These are phyloP conservation scores for Glonium stellatum DNA, from an alignment of 495 filamentous ascomycete genomes.

Conservation along the genomic window DNA sequence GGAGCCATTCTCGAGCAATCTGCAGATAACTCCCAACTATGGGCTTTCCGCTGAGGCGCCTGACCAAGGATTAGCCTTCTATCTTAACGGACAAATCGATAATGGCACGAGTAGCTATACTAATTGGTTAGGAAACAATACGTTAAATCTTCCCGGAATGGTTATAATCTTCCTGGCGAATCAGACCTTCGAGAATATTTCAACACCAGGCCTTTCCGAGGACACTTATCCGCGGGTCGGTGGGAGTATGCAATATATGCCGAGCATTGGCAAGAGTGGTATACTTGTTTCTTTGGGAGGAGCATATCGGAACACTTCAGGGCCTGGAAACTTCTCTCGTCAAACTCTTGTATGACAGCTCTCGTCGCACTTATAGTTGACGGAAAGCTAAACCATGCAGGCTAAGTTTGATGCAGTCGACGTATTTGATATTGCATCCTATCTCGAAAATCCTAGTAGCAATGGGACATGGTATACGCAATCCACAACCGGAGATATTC, in stretches of 20 bases:
- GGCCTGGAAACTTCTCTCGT: slow-evolving; percentile 1
- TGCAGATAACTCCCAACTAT: slow-evolving; percentile 33
- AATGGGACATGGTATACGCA: slow-evolving; percentile 25
- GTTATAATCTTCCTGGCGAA: slow-evolving; percentile 35
- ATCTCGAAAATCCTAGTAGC: slow-evolving; percentile 8
- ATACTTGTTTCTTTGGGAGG: slow-evolving; percentile 23
- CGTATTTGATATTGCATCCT: slow-evolving; percentile 20
- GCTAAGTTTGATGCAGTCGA: slow-evolving; percentile 13
- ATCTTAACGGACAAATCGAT: slow-evolving; percentile 41
- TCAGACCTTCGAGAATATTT: slow-evolving; percentile 28
- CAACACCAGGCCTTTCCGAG: slow-evolving; percentile 9
- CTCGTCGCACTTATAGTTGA: neutral
- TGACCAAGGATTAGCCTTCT: slow-evolving; percentile 38
- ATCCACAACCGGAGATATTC: slow-evolving; percentile 18
- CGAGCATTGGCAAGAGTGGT: slow-evolving; percentile 14
- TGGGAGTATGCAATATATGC: slow-evolving; percentile 18
- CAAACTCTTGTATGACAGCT: neutral
- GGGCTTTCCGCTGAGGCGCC: slow-evolving; percentile 38
- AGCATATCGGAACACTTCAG: slow-evolving; percentile 7
- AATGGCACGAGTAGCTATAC: slow-evolving; percentile 31
- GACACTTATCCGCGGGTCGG: slow-evolving; percentile 13
- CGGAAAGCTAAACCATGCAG: neutral
- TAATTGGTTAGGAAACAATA: slow-evolving; percentile 11
- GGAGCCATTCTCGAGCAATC: slow-evolving; percentile 35
- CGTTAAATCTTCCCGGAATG: slow-evolving; percentile 32